Evolutionary conservation across 1,139 yeast species (phyloP).

Genomic region (Hemisphaericaspora subhashii): DNA sequence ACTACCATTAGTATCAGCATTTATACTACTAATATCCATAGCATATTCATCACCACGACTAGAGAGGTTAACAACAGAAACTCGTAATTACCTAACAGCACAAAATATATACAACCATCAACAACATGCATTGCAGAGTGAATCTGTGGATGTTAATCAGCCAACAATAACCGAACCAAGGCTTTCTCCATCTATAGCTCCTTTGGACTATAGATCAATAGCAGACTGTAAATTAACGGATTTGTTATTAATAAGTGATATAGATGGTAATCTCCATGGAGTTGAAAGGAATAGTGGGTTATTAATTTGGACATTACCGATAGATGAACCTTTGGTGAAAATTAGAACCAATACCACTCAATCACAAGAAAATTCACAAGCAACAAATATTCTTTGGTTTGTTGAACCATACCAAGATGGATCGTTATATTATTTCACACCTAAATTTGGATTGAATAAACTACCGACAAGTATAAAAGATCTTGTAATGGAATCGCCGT

Average conservation of each 20-base stretch:
- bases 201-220: slow-evolving; percentile 42
- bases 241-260: slow-evolving; percentile 70
- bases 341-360: slow-evolving; percentile 34
- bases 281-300: slow-evolving; percentile 76
- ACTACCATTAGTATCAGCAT: slow-evolving; percentile 6
- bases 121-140: slow-evolving; percentile 1
- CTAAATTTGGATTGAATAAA: slow-evolving; percentile 71
- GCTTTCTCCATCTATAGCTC: slow-evolving; percentile 21
- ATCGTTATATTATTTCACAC: slow-evolving; percentile 79
- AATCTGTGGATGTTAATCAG: neutral
- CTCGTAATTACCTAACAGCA: slow-evolving; percentile 11
- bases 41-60: slow-evolving; percentile 25
- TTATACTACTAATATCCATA: slow-evolving; percentile 9
- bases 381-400: slow-evolving; percentile 60
- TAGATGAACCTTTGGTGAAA: slow-evolving; percentile 51
- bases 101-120: slow-evolving; percentile 8
- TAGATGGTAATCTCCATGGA: slow-evolving; percentile 88
- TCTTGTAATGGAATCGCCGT: slow-evolving; percentile 81
- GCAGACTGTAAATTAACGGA: slow-evolving; percentile 61
- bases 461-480: slow-evolving; percentile 81
- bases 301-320: slow-evolving; percentile 71
- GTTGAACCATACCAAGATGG: slow-evolving; percentile 94
- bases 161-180: slow-evolving; percentile 3
- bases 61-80: slow-evolving; percentile 21
- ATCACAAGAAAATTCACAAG: slow-evolving; percentile 8